These are phyloP conservation scores for Globisporangium canariense DNA, from an alignment of 352 stramenopile genomes.

Conservation along the genomic window DNA sequence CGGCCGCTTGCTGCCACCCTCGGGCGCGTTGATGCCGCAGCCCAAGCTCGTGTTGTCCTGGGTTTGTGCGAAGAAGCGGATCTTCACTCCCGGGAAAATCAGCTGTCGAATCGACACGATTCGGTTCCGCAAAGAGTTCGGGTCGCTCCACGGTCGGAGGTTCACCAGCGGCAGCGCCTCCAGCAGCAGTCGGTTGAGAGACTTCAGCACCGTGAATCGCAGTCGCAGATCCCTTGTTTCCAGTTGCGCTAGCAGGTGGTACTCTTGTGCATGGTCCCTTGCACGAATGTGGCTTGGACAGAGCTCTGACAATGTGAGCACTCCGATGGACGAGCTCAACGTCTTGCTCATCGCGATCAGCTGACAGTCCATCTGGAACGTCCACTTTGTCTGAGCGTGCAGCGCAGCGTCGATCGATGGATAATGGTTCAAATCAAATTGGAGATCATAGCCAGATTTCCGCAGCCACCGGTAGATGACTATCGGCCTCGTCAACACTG, in stretches of 20 bases:
- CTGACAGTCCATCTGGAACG: conserved; percentile 69
- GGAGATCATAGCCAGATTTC: conserved; percentile 51
- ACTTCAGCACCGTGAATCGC: conserved; percentile 53
- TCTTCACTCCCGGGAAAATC: conserved; percentile 74
- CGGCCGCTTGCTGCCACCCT: conserved; percentile 49
- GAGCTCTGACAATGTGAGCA: conserved; percentile 59
- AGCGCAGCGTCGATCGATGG: conserved; percentile 35
- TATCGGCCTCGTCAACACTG: conserved; percentile 24
- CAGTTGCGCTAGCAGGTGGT: conserved; percentile 35
- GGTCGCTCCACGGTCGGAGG: conserved; percentile 47
- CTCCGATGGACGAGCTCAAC: conserved; percentile 44
- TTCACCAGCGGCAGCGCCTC: conserved; percentile 65
- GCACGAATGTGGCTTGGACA: conserved; percentile 57
- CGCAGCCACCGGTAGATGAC: conserved; percentile 47
- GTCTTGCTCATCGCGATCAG: conserved; percentile 45
- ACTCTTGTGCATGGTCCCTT: conserved; percentile 25
- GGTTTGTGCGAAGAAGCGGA: conserved; percentile 62
- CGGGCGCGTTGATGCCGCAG: conserved; percentile 33
- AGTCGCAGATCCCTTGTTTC: conserved; percentile 59
- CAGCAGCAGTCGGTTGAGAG: conserved; percentile 51
- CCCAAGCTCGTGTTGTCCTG: conserved; percentile 72
- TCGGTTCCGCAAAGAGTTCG: conserved; percentile 42
- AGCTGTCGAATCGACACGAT: conserved; percentile 59
- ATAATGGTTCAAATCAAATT: conserved; percentile 51
- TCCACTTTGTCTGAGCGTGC: conserved; percentile 60